Conservation (phyloP, 495 filamentous ascomycete species). For the Penicillium lividum region DNA sequence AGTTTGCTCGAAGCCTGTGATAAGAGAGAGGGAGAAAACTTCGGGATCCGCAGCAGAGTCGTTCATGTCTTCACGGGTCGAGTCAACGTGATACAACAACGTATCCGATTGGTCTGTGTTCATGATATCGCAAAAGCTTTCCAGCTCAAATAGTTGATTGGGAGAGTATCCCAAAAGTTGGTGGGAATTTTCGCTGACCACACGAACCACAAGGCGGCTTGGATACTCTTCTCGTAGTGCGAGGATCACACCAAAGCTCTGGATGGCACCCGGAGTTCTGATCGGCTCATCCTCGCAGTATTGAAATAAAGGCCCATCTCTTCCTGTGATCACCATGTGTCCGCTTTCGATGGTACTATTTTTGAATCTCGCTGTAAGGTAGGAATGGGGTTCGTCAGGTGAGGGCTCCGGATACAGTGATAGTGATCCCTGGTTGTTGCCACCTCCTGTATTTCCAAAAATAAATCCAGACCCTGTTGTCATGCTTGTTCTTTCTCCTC, state of each 20-base stretch:
- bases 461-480: too few relatives aligned
- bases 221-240: constrained; percentile 71
- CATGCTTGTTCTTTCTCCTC: too few relatives aligned
- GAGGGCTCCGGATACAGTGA: not conserved
- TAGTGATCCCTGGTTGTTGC: not conserved
- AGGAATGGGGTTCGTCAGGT: constrained; percentile 33
- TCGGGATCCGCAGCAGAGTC: constrained; percentile 75
- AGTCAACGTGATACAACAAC: constrained; percentile 82
- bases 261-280: constrained; percentile 84
- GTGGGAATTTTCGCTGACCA: constrained; percentile 85
- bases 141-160: constrained; percentile 69
- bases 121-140: constrained; percentile 77
- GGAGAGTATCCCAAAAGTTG: constrained; percentile 80
- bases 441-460: too few relatives aligned
- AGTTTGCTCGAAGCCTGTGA: constrained; percentile 29
- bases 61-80: constrained; percentile 70
- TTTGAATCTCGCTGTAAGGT: constrained; percentile 73
- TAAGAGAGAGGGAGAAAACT: constrained; percentile 55
- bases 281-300: constrained; percentile 92
- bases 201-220: constrained; percentile 66
- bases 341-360: constrained; percentile 78
- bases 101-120: constrained; percentile 79
- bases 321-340: constrained; percentile 84
- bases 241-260: constrained; percentile 78
- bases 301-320: constrained; percentile 67